These are phyloP conservation scores for Phytophthora citricola DNA, from an alignment of 352 stramenopile genomes.

Conservation along the genomic window DNA sequence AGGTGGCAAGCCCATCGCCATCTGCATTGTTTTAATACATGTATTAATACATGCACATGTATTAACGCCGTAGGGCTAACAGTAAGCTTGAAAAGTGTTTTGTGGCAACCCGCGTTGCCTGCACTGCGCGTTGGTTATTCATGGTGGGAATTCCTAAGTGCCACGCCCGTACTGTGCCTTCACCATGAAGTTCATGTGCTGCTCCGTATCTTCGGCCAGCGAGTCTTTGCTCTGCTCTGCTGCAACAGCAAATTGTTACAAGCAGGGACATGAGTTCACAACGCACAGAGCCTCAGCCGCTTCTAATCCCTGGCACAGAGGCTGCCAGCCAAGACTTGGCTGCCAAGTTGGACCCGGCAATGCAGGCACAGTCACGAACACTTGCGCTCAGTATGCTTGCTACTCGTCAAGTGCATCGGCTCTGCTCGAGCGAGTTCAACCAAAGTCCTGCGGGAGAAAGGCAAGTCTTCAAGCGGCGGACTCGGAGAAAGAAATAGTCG, in stretches of 20 bases:
- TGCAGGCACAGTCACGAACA: constrained; percentile 3
- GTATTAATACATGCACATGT: too few species aligned
- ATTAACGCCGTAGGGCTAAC: not conserved
- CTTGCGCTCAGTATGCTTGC: constrained; percentile 23
- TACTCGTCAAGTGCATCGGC: constrained; percentile 16
- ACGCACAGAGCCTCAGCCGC: constrained; percentile 6
- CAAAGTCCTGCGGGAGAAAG: not conserved
- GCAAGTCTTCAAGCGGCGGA: constrained; percentile 21
- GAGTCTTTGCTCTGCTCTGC: constrained; percentile 17
- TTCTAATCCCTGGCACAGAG: not conserved
- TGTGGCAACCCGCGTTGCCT: not conserved
- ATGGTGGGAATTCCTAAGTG: constrained; percentile 18
- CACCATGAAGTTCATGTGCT: constrained; percentile 6
- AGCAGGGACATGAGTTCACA: constrained; percentile 37
- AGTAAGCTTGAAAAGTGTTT: not conserved
- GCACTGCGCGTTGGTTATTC: not conserved
- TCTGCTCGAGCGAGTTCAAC: constrained; percentile 19
- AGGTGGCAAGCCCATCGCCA: constrained; percentile 13
- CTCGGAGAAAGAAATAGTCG: constrained; percentile 1
- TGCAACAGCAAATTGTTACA: constrained; percentile 32
- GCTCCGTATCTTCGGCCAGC: constrained; percentile 34
- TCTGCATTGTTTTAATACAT: not conserved
- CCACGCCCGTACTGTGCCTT: constrained; percentile 11
- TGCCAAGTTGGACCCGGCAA: constrained; percentile 7
- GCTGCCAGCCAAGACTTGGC: constrained; percentile 8